phyloP scores from a whole-genome alignment of 495 filamentous ascomycete genomes.

The Niebla homalea region DNA sequence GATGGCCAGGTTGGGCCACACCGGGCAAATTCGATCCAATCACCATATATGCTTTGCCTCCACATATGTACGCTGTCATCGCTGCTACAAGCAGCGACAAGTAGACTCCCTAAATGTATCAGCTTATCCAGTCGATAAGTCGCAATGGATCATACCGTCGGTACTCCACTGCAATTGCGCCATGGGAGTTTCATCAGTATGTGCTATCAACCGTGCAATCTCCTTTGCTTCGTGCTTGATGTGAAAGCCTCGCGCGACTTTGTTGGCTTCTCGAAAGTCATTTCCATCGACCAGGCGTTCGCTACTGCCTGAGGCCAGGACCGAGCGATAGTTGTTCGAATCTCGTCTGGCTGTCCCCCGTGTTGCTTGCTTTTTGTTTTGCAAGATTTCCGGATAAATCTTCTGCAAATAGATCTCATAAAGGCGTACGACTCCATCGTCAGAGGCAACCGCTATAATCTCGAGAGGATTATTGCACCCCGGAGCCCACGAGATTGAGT shows the following conservation, averaged over 20 bases:
- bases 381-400: background rate
- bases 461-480: slow-evolving; percentile 79
- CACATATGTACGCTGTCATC: slow-evolving; percentile 37
- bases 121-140: background rate
- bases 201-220: slow-evolving; percentile 24
- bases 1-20: slow-evolving; percentile 14
- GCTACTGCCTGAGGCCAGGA: slow-evolving; percentile 35
- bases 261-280: slow-evolving; percentile 22
- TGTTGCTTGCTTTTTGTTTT: background rate
- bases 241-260: slow-evolving; percentile 22
- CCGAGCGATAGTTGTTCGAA: slow-evolving; percentile 4
- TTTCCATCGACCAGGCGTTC: slow-evolving; percentile 34
- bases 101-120: slow-evolving; percentile 29
- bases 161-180: slow-evolving; percentile 34
- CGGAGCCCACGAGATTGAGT: slow-evolving; percentile 86
- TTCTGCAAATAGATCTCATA: slow-evolving; percentile 48
- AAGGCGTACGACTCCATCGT: slow-evolving; percentile 77
- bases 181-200: slow-evolving; percentile 27
- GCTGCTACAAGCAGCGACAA: slow-evolving; percentile 35
- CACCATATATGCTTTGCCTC: slow-evolving; percentile 34
- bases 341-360: background rate
- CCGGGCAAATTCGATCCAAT: slow-evolving; percentile 40
- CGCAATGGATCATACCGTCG: slow-evolving; percentile 10
- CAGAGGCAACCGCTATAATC: slow-evolving; percentile 79
- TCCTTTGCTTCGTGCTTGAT: slow-evolving; percentile 35